A percentile compares a stretch with the other conserved stretches of the same genome.
phyloP scores from a whole-genome alignment of 1,139 yeast genomes.

The Yarrowia galli region DNA sequence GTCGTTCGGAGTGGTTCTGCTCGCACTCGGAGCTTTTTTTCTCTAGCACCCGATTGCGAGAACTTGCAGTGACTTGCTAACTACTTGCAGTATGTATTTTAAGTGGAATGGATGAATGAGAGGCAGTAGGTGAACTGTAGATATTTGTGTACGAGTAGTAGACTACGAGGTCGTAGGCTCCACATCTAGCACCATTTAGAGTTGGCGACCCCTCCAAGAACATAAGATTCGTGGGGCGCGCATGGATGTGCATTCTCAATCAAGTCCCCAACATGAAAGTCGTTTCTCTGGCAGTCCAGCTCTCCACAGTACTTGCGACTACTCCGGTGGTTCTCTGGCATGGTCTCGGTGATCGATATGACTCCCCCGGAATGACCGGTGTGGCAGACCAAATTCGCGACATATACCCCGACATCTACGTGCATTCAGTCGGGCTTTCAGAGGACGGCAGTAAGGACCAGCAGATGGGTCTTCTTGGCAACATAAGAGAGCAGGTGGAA shows the following conservation, averaged over 20 bases:
- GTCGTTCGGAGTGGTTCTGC: slow-evolving; percentile 6
- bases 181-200: not conserved
- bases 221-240: slow-evolving; percentile 24
- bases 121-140: too few species aligned
- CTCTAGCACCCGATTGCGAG: not conserved
- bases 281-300: slow-evolving; percentile 9
- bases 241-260: slow-evolving; percentile 12
- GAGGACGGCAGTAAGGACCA: slow-evolving; percentile 61
- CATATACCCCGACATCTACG: slow-evolving; percentile 59
- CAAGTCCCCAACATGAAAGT: slow-evolving; percentile 23
- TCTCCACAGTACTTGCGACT: slow-evolving; percentile 13
- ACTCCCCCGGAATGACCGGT: slow-evolving; percentile 65
- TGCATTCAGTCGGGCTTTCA: slow-evolving; percentile 63
- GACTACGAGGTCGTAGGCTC: too few species aligned
- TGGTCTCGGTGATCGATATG: slow-evolving; percentile 79
- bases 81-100: not conserved
- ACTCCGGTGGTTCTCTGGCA: slow-evolving; percentile 80
- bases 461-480: slow-evolving; percentile 65
- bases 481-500: slow-evolving; percentile 58
- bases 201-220: not conserved
- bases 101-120: too few species aligned
- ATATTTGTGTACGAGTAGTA: too few species aligned
- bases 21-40: slow-evolving; percentile 12
- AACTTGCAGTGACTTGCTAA: not conserved
- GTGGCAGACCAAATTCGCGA: slow-evolving; percentile 56